A percentile compares a stretch with the other conserved stretches of the same genome.
Conservation (phyloP, 352 stramenopile species). For the Phytophthora cryptogea region DNA sequence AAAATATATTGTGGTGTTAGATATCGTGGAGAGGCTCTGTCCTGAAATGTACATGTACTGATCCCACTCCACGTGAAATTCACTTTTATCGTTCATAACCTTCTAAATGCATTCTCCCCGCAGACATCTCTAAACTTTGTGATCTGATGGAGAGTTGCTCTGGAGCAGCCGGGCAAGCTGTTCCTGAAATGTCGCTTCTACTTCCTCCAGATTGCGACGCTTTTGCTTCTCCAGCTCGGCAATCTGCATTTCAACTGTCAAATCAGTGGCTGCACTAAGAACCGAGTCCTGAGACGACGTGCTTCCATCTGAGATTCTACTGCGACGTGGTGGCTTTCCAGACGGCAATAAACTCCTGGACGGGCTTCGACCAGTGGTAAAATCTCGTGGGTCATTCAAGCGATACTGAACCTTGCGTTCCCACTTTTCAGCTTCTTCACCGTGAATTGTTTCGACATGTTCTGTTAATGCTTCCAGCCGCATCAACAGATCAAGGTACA, state of each 20-base stretch:
- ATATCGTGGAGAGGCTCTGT: no score
- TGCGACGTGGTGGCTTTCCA: constrained; percentile 1
- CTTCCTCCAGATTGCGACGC: constrained; percentile 31
- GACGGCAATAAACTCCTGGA: constrained; percentile 12
- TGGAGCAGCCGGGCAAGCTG: constrained; percentile 34
- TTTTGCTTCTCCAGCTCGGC: constrained; percentile 39
- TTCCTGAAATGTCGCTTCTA: constrained; percentile 49
- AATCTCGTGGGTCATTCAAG: neutral
- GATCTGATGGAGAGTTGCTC: neutral
- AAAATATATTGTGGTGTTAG: no score
- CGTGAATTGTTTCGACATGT: constrained; percentile 25
- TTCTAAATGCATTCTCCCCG: neutral
- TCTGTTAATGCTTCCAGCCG: constrained; percentile 38
- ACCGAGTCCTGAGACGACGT: constrained; percentile 36
- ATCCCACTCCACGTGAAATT: neutral
- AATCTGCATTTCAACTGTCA: constrained; percentile 39
- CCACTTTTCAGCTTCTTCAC: constrained; percentile 39
- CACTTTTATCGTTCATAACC: neutral
- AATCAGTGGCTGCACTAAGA: constrained; percentile 14
- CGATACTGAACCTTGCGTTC: constrained; percentile 29
- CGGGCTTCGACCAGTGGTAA: neutral
- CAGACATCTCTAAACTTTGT: neutral
- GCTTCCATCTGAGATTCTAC: constrained; percentile 28
- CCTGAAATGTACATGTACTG: no score
- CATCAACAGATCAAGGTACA: constrained; percentile 55